Evolutionary conservation across 768 basidiomycete species (phyloP).

Genomic region (Pisolithus microcarpus): DNA sequence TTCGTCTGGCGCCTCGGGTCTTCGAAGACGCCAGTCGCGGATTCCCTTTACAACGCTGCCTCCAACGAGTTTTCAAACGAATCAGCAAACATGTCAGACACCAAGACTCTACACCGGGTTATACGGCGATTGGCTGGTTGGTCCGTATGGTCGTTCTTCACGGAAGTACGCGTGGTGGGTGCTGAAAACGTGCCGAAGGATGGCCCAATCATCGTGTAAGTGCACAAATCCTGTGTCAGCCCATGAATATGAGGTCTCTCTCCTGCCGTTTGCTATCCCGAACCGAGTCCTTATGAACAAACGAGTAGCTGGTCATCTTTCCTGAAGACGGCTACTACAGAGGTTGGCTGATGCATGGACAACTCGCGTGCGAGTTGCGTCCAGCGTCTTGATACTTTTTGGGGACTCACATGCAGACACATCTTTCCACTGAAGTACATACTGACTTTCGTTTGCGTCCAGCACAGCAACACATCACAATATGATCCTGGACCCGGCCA

Average conservation of each 20-base stretch:
- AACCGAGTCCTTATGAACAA: background rate
- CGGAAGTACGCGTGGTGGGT: constrained; percentile 78
- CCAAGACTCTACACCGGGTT: constrained; percentile 53
- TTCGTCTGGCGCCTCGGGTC: no score
- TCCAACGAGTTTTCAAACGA: background rate
- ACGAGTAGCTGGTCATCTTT: no score
- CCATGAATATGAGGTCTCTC: background rate
- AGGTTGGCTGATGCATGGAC: no score
- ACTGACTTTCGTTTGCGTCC: background rate
- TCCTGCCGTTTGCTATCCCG: background rate
- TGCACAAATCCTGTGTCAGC: constrained; percentile 9
- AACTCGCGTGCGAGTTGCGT: no score
- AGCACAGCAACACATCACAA: constrained; percentile 88
- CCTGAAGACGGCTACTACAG: no score
- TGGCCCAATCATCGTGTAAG: constrained; percentile 92
- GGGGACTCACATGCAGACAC: no score
- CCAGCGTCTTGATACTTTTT: no score
- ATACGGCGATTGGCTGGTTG: constrained; percentile 65
- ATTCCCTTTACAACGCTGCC: no score
- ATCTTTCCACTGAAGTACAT: background rate
- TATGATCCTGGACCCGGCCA: constrained; percentile 87
- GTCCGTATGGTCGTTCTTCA: constrained; percentile 83
- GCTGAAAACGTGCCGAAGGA: constrained; percentile 80
- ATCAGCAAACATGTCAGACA: constrained; percentile 21
- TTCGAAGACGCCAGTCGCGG: no score